Evolutionary conservation across 345 rosid species (phyloP).

Genomic region (Bruguiera sexangula): DNA sequence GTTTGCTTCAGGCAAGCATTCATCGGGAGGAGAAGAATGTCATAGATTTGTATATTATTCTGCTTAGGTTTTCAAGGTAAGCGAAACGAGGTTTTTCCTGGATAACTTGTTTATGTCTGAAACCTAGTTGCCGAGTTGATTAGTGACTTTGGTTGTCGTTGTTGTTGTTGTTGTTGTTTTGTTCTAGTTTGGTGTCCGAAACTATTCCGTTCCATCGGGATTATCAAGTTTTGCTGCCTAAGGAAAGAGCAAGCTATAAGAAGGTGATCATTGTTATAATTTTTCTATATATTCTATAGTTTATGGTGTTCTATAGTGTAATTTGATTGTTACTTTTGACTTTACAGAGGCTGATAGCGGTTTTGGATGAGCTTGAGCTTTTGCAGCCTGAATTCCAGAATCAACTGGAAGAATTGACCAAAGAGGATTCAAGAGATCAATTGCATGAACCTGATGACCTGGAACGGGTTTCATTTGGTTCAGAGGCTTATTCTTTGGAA

Average conservation of each 20-base stretch:
- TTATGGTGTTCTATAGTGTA: neutral
- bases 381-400: conserved; percentile 67
- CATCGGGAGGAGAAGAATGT: conserved; percentile 82
- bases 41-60: conserved; percentile 86
- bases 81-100: neutral
- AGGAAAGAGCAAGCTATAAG: conserved; percentile 54
- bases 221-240: conserved; percentile 50
- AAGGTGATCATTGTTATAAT: conserved; percentile 49
- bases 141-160: conserved; percentile 9
- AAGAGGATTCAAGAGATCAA: conserved; percentile 26
- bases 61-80: conserved; percentile 85
- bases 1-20: conserved; percentile 56
- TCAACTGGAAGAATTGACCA: conserved; percentile 50
- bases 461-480: conserved; percentile 25
- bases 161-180: conserved; percentile 20
- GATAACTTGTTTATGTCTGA: neutral
- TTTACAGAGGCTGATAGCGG: conserved; percentile 59
- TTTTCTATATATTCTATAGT: neutral
- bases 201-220: conserved; percentile 92
- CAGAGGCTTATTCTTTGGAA: conserved; percentile 39
- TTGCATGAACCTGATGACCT: conserved; percentile 36
- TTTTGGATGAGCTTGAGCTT: conserved; percentile 73
- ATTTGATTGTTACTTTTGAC: conserved; percentile 8
- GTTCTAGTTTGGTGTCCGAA: conserved; percentile 82
- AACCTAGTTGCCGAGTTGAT: conserved; percentile 1